A percentile compares a stretch with the other conserved stretches of the same genome.
These are phyloP conservation scores for Esteya vermicola DNA, from an alignment of 2,329 filamentous ascomycete genomes.

Conservation along the genomic window DNA sequence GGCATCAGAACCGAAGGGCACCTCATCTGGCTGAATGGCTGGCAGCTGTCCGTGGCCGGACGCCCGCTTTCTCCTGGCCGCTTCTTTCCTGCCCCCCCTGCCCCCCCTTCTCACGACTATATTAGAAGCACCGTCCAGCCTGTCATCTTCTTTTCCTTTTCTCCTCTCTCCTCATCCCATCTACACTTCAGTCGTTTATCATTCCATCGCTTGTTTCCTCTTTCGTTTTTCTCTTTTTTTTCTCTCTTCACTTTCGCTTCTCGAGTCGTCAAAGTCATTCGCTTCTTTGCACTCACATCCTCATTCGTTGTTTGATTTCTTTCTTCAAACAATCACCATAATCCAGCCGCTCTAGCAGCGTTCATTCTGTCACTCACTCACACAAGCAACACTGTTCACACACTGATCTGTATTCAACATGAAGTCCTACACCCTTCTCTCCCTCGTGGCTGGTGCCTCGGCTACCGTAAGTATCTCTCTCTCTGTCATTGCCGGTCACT, in stretches of 20 bases:
- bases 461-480: conserved; percentile 22
- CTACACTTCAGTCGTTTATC: too few relatives aligned
- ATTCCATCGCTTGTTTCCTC: background rate
- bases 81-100: too few relatives aligned
- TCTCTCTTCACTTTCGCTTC: conserved; percentile 11
- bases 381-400: conserved; percentile 2
- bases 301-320: conserved; percentile 13
- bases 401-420: conserved; percentile 21
- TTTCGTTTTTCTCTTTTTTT: background rate
- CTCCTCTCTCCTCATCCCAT: background rate
- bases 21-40: background rate
- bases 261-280: conserved; percentile 38
- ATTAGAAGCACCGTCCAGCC: background rate
- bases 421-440: conserved; percentile 34
- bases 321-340: conserved; percentile 8
- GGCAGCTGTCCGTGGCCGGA: background rate
- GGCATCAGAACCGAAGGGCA: background rate
- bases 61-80: too few relatives aligned
- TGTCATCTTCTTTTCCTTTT: background rate
- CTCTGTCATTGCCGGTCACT: background rate
- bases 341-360: conserved; percentile 10
- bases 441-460: conserved; percentile 34
- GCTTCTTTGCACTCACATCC: conserved; percentile 32
- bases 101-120: background rate
- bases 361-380: conserved; percentile 7